Evolutionary conservation across 1,284 basidiomycete species (phyloP).

Genomic region (Pascua sp.): DNA sequence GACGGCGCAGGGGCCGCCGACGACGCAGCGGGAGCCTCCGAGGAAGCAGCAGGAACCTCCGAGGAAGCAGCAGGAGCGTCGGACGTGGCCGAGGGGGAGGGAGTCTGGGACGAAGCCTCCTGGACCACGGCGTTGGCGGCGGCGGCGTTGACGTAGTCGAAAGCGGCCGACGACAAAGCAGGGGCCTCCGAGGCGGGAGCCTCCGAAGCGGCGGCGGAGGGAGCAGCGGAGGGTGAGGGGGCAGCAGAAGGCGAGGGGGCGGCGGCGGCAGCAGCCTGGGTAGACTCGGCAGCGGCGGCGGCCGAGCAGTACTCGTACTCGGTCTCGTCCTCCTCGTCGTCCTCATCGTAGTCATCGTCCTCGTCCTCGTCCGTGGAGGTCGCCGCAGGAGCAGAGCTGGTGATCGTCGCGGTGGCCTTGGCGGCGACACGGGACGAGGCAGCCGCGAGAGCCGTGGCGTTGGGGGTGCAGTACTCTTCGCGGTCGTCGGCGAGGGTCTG

Average conservation of each 20-base stretch:
- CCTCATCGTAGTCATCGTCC: slow-evolving; percentile 13
- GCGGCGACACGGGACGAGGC: slow-evolving; percentile 22
- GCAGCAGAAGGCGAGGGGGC: not conserved
- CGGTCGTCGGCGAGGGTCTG: slow-evolving; percentile 56
- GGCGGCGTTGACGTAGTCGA: too few relatives aligned
- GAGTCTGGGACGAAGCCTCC: not conserved
- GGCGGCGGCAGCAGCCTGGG: slow-evolving; percentile 15
- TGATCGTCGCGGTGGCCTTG: slow-evolving; percentile 17
- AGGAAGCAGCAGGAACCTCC: not conserved
- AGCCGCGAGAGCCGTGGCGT: slow-evolving; percentile 26
- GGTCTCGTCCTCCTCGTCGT: slow-evolving; percentile 8
- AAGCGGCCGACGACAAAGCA: too few relatives aligned
- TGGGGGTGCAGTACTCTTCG: slow-evolving; percentile 57
- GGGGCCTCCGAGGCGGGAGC: slow-evolving; percentile 2
- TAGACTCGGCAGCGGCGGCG: slow-evolving; percentile 9
- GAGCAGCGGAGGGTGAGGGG: too few relatives aligned
- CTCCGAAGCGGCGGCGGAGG: not conserved
- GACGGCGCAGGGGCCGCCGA: not conserved
- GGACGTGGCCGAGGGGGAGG: not conserved
- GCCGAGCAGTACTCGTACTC: slow-evolving; percentile 17
- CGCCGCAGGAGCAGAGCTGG: slow-evolving; percentile 23
- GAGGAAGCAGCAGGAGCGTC: not conserved
- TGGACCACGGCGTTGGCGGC: not conserved
- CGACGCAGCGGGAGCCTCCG: not conserved
- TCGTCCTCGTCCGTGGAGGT: slow-evolving; percentile 27